A percentile compares a stretch with the other conserved stretches of the same genome.
Conservation (phyloP, 1,139 yeast species). For the Saccharomycopsis phalli region DNA sequence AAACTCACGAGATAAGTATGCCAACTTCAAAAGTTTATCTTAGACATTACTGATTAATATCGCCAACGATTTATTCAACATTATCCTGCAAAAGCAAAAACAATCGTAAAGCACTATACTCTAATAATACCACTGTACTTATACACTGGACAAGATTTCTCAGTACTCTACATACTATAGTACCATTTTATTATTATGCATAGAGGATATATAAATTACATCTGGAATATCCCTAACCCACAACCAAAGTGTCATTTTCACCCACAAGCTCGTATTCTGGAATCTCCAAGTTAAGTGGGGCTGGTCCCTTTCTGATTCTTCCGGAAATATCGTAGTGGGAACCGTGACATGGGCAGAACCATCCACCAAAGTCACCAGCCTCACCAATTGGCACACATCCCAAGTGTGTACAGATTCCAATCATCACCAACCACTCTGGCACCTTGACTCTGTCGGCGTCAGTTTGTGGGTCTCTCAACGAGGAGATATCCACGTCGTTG, state of each 20-base stretch:
- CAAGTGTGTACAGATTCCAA: constrained; percentile 99
- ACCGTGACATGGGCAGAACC: constrained; percentile 99
- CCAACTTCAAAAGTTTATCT: no score
- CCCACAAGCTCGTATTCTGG: constrained; percentile 83
- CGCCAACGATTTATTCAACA: no score
- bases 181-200: no score
- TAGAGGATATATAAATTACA: no score
- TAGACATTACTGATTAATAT: no score
- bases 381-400: constrained; percentile 99
- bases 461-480: constrained; percentile 88
- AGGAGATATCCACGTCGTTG: constrained; percentile 59
- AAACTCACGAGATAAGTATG: no score
- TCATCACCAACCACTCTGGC: constrained; percentile 98
- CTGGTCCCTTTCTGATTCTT: constrained; percentile 99
- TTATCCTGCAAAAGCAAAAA: no score
- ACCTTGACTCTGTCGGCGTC: constrained; percentile 92
- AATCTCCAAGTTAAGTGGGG: constrained; percentile 96
- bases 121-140: no score
- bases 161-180: no score
- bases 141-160: no score
- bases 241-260: constrained; percentile 73
- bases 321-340: constrained; percentile 99
- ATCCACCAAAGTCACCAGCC: constrained; percentile 99
- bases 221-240: constrained; percentile 41
- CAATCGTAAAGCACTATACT: no score